Conservation (phyloP, 495 filamentous ascomycete genomes). For the Penicillium verhagenii region DNA sequence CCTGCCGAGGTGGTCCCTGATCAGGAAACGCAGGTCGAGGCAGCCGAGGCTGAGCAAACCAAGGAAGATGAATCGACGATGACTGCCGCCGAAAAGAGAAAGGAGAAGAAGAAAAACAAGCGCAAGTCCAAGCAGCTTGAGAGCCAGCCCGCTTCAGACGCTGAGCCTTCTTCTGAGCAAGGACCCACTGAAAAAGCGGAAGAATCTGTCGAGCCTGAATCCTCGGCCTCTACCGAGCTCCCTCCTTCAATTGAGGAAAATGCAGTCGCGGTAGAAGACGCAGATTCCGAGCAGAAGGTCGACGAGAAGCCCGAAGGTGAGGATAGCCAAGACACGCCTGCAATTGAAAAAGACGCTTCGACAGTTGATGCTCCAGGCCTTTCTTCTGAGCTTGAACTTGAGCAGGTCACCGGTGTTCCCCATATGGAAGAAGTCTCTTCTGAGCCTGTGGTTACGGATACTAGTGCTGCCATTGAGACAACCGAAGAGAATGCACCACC, state of each 20-base stretch:
- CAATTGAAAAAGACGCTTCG: not conserved
- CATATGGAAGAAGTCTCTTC: not conserved
- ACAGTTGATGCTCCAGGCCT: not conserved
- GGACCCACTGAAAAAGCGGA: not conserved
- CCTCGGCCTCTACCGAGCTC: not conserved
- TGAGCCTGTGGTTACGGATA: not conserved
- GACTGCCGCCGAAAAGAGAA: slow-evolving; percentile 6
- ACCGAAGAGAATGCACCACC: not conserved
- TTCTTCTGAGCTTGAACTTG: not conserved
- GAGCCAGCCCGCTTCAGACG: not conserved
- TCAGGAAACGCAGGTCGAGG: not conserved
- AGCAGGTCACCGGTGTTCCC: not conserved
- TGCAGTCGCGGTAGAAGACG: not conserved
- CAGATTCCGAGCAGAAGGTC: not conserved
- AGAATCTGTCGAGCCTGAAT: not conserved
- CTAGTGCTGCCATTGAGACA: not conserved
- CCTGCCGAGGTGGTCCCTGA: slow-evolving; percentile 1
- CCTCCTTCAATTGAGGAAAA: not conserved
- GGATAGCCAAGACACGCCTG: not conserved
- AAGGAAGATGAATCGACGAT: slow-evolving; percentile 9
- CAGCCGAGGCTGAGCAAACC: slow-evolving; percentile 12
- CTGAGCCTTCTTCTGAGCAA: not conserved
- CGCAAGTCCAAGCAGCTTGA: slow-evolving; percentile 29
- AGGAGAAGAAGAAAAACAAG: slow-evolving; percentile 24
- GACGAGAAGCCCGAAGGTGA: not conserved